Evolutionary conservation across 2,329 filamentous ascomycete species (phyloP).

Genomic region (Orbilia javanica): DNA sequence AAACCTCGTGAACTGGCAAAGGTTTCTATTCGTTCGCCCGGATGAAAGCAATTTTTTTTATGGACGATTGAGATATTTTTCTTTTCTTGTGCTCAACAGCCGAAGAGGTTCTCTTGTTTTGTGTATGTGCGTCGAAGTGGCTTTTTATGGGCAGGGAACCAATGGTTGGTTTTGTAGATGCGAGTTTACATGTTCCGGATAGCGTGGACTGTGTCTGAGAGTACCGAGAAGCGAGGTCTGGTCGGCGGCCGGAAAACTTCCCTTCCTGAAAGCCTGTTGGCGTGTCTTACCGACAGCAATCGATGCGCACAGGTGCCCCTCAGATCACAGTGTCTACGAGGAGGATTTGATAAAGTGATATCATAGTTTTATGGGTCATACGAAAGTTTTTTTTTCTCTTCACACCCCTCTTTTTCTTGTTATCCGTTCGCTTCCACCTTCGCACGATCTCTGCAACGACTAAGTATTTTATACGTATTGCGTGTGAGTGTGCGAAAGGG

Average conservation of each 20-base stretch:
- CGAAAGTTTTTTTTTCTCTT: no score
- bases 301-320: background rate
- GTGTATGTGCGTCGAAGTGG: background rate
- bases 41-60: background rate
- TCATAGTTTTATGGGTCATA: no score
- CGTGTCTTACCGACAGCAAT: background rate
- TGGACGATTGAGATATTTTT: background rate
- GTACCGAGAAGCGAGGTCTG: slow-evolving; percentile 6
- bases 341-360: background rate
- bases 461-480: background rate
- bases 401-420: no score
- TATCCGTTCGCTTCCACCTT: background rate
- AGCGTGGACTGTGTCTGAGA: background rate
- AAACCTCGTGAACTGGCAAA: slow-evolving; percentile 8
- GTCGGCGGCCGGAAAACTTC: slow-evolving; percentile 11
- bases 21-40: background rate
- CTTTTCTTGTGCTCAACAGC: background rate
- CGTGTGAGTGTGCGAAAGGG: no score
- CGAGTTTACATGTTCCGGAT: background rate
- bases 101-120: no score
- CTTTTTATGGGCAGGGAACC: background rate
- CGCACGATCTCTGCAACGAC: background rate
- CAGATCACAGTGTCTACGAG: slow-evolving; percentile 7
- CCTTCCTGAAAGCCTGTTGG: background rate
- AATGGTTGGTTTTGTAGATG: slow-evolving; percentile 9